Evolutionary conservation across 768 basidiomycete genomes (phyloP).

Genomic region (Lepiota brunneoincarnata): DNA sequence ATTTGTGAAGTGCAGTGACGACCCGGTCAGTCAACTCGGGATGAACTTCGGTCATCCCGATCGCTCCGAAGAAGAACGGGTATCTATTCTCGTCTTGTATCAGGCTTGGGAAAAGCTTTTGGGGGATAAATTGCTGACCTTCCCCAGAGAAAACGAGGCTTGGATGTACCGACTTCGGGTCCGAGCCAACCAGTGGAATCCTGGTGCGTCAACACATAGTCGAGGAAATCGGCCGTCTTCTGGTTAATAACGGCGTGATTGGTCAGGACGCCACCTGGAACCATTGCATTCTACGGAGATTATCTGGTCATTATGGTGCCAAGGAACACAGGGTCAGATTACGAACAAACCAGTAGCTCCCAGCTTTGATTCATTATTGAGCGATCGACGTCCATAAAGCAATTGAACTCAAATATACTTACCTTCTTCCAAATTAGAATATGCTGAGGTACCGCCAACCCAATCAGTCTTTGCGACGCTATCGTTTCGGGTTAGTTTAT

Average conservation of each 20-base stretch:
- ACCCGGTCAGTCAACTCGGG: slow-evolving; percentile 40
- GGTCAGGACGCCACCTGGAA: slow-evolving; percentile 47
- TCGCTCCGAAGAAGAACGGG: slow-evolving; percentile 57
- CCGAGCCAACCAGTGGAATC: slow-evolving; percentile 56
- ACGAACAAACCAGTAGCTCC: slow-evolving; percentile 59
- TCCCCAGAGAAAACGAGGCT: slow-evolving; percentile 55
- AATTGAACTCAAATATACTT: neutral
- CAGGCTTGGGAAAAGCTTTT: neutral
- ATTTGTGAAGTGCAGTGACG: slow-evolving; percentile 51
- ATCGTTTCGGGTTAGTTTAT: neutral
- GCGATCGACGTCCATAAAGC: neutral
- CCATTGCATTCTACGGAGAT: slow-evolving; percentile 43
- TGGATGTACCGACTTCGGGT: slow-evolving; percentile 49
- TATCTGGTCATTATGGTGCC: neutral
- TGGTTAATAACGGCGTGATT: slow-evolving; percentile 43
- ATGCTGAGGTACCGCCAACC: slow-evolving; percentile 36
- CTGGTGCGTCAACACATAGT: slow-evolving; percentile 49
- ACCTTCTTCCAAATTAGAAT: slow-evolving; percentile 45
- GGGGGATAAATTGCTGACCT: slow-evolving; percentile 25
- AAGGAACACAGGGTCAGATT: neutral
- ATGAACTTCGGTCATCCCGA: slow-evolving; percentile 51
- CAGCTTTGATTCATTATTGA: slow-evolving; percentile 30
- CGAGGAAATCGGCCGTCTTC: slow-evolving; percentile 45
- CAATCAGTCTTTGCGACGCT: slow-evolving; percentile 42
- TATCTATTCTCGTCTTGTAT: slow-evolving; percentile 29